phyloP scores from a whole-genome alignment of 2,329 filamentous ascomycete genomes.

The Diaporthe ampelina region DNA sequence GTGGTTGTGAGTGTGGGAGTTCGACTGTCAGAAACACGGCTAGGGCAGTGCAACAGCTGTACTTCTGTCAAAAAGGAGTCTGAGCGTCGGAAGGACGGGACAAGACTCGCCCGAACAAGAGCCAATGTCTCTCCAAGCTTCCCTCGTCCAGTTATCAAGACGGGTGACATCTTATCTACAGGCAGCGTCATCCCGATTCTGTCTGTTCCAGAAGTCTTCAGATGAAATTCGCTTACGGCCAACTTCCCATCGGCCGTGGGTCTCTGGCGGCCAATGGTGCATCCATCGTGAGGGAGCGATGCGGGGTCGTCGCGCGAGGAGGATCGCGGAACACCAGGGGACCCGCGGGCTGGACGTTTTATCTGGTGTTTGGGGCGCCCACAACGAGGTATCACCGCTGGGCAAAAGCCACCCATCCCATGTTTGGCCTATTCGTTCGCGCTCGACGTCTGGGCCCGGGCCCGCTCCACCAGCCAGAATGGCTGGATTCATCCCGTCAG shows the following conservation, averaged over 20 bases:
- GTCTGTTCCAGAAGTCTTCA: conserved; percentile 12
- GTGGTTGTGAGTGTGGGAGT: background rate
- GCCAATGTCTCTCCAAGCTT: conserved; percentile 19
- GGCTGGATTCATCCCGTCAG: conserved; percentile 11
- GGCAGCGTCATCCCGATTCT: conserved; percentile 23
- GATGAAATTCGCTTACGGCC: conserved; percentile 32
- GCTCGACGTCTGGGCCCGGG: background rate
- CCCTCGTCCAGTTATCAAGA: background rate
- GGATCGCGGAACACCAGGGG: conserved; percentile 29
- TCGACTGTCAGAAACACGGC: conserved; percentile 1
- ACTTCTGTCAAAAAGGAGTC: conserved; percentile 22
- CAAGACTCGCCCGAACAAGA: conserved; percentile 28
- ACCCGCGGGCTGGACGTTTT: conserved; percentile 33
- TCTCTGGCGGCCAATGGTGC: conserved; percentile 18
- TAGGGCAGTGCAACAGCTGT: background rate
- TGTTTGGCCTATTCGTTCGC: conserved; percentile 7
- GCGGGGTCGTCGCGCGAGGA: conserved; percentile 14
- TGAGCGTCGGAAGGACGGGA: conserved; percentile 20
- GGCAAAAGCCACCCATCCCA: conserved; percentile 28
- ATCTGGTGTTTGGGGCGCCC: conserved; percentile 33
- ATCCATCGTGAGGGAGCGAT: conserved; percentile 23
- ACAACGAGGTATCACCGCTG: conserved; percentile 11
- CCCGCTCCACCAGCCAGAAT: conserved; percentile 13
- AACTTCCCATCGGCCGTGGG: background rate
- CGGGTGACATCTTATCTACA: conserved; percentile 25